Base-by-base conservation (phyloP, 2,329 filamentous ascomycete genomes). In the Sclerotinia subarctica region DNA sequence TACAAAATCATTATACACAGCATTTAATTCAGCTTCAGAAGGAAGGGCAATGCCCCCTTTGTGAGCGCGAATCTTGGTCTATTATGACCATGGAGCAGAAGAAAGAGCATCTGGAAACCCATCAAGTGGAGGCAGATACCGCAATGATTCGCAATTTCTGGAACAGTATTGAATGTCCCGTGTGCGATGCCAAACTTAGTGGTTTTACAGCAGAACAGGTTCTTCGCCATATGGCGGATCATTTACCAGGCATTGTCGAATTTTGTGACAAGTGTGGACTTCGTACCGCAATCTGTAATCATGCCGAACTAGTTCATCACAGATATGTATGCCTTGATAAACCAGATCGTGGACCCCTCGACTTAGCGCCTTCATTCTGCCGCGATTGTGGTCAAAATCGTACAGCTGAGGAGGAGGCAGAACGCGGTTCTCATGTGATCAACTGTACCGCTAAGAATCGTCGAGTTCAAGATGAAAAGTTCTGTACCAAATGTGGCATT, bases 201-300 rank as follows among this genome's bases (percentile, higher is more conserved):
- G 24, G 47, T 26, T 57, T 70, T n/a, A 49, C 65, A 4, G 42
- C 69, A 15, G 64, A 70, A 32, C 47, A 69, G 21, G 64, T 74
- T 11, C 57, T 75, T 13, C 42, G 64, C 7, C 75, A 76, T 47
- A 49, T 75, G 47, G 71, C 71, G 17, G 64, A 67, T 11, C 75
- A 76, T 42, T 59, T 59, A 4, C 72, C 73, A 24, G 72, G 70
- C 10, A 56, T 71, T 1, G 44, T 75, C 8, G 69, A 70, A 38
- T 75, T 59, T 49, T 76, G 75, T 35, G 72, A 75, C 53, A 69
- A 69, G 5, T 74, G 73, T 35, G 70, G 71, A 4, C 42, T 71
- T 42, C 64, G 71, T 15, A 35, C 67, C 15, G 35, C 49, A 2
- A 35, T 51, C 5, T 70, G 66, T 17, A 68, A 44, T 42, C 51